Conservation (phyloP, 345 rosid species). For the Odontarrhena argentea region DNA sequence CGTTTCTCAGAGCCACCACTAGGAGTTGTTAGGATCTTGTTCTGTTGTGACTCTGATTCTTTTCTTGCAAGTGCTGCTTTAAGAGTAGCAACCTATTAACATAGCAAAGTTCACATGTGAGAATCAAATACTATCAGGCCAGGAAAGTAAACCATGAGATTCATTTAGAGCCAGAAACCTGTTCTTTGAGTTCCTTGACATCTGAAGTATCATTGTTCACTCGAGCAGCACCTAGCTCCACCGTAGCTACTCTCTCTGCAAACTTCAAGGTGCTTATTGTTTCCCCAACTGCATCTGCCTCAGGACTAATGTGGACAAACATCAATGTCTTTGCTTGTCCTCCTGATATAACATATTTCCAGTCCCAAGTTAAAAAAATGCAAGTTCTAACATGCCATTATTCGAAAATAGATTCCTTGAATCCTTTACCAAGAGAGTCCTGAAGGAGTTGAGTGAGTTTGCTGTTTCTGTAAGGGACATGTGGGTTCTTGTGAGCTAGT, state of each 20-base stretch:
- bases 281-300: slow-evolving; percentile 80
- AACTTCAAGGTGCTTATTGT: slow-evolving; percentile 94
- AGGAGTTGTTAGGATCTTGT: slow-evolving; percentile 46
- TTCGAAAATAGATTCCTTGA: not conserved
- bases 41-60: slow-evolving; percentile 58
- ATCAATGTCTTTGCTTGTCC: slow-evolving; percentile 97
- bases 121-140: slow-evolving; percentile 15
- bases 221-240: slow-evolving; percentile 92
- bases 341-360: slow-evolving; percentile 53
- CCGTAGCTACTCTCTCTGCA: slow-evolving; percentile 96
- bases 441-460: slow-evolving; percentile 96
- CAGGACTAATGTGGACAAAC: slow-evolving; percentile 98
- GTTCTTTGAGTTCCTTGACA: slow-evolving; percentile 92
- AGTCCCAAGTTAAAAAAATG: slow-evolving; percentile 22
- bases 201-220: slow-evolving; percentile 78
- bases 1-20: slow-evolving; percentile 54
- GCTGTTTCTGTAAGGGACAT: slow-evolving; percentile 97
- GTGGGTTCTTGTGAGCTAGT: slow-evolving; percentile 95
- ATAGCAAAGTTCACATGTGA: not conserved
- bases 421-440: slow-evolving; percentile 82
- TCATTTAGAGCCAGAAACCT: slow-evolving; percentile 44
- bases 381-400: slow-evolving; percentile 11
- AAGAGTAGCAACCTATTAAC: slow-evolving; percentile 69
- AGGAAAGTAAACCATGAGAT: slow-evolving; percentile 1
- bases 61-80: slow-evolving; percentile 81